Evolutionary conservation across 179 eudicot genomes (phyloP), one percentile per base, ranked within the genome.

Genomic region (Spergularia azorica): DNA sequence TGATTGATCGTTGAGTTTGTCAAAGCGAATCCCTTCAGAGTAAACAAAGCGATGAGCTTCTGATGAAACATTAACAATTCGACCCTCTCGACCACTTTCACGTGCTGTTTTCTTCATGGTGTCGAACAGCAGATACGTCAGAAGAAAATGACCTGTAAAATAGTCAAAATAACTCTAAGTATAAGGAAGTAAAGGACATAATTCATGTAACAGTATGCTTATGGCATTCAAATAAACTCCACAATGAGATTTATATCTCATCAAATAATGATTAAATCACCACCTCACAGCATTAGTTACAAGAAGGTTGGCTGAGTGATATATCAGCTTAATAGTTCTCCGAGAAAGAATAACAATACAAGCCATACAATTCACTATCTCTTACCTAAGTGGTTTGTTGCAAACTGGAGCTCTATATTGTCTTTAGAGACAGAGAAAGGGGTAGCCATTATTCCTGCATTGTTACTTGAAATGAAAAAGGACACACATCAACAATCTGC

Each of bases 1-100:
- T 56, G 85, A 72, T 82, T 70, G 59, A 80, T 88, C 91, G 75
- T 86, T 92, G 75, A 94, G 82, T 74, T 82, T 92, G 74, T 92
- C 90, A 70, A 92, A 90, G 70, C 89, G 87, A 83, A 94, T 84
- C 81, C 98, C 97, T 87, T 86, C 94, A 12, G 76, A 68, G 76
- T 92, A 90, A 6, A 90, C 0, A 62, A 82, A 51, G 16, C 84
- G 84, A 72, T 94, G 96, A 79, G 88, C 96, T 67, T 83, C 84
- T 14, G 98, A 94, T 76, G 98, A 84, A 72, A 94, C 92, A 77
- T 90, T 94, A 60, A 94, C 90, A 62, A 94, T 89, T 83, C 98
- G 89, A 63, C 97, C 98, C 74, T 89, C 96, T 73, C 73, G 79
- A 36, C 88, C 88, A 41, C 84, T 87, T 76, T 84, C 83, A 46